phyloP scores from a whole-genome alignment of 495 filamentous ascomycete species.

The Daldinia childiae region DNA sequence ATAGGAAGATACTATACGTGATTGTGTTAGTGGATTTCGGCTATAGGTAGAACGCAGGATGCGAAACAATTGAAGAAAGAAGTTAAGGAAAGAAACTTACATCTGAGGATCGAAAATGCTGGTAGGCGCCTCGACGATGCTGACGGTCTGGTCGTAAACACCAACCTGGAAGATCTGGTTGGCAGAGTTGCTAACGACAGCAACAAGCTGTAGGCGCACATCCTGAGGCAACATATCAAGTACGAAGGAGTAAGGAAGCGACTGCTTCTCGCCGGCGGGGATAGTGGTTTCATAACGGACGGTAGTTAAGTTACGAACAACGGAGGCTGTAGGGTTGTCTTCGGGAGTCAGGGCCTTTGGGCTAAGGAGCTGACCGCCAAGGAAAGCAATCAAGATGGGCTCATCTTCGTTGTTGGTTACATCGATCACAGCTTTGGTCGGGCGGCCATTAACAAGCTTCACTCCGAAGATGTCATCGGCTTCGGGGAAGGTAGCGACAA shows the following conservation, averaged over 20 bases:
- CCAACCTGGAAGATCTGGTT: conserved; percentile 76
- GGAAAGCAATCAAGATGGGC: conserved; percentile 76
- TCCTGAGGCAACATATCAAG: conserved; percentile 96
- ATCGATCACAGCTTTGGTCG: conserved; percentile 83
- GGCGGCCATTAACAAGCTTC: conserved; percentile 91
- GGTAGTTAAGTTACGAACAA: conserved; percentile 86
- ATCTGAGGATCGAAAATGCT: conserved; percentile 97
- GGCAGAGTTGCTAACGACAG: conserved; percentile 73
- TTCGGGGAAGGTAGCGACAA: conserved; percentile 82
- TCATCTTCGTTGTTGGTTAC: conserved; percentile 84
- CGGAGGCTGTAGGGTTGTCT: conserved; percentile 60
- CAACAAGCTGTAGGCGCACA: conserved; percentile 75
- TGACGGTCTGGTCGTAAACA: conserved; percentile 87
- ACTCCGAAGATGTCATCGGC: conserved; percentile 88
- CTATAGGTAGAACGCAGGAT: conserved; percentile 3
- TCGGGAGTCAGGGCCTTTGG: conserved; percentile 57
- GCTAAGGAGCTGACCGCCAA: conserved; percentile 80
- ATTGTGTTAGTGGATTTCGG: conserved; percentile 40
- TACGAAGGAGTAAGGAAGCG: conserved; percentile 81
- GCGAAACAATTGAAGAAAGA: not conserved
- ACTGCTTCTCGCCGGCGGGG: conserved; percentile 78
- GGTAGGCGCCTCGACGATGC: conserved; percentile 89
- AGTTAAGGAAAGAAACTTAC: conserved; percentile 61
- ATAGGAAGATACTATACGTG: conserved; percentile 86
- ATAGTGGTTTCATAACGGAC: conserved; percentile 77